phyloP scores from a whole-genome alignment of 1,284 basidiomycete species.

The Sporisorium exsertum region DNA sequence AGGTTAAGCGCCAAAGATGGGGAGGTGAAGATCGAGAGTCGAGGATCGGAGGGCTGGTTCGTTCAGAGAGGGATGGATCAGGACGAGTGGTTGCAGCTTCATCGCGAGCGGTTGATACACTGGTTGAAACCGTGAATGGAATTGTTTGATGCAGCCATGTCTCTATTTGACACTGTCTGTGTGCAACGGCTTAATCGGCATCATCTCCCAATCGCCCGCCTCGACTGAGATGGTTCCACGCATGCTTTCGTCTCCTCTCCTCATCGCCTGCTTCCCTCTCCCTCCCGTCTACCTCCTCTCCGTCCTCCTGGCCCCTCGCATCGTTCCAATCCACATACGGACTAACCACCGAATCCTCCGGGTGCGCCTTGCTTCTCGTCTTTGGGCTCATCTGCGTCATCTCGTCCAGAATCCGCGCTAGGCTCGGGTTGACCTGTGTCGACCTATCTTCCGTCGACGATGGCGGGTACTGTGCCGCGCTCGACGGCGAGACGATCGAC shows the following conservation, averaged over 20 bases:
- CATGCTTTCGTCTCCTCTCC: slow-evolving; percentile 10
- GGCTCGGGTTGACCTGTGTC: slow-evolving; percentile 46
- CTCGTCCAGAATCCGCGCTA: slow-evolving; percentile 42
- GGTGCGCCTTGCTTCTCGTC: slow-evolving; percentile 32
- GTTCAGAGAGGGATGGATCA: slow-evolving; percentile 71
- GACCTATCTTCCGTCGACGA: slow-evolving; percentile 16
- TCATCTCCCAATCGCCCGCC: slow-evolving; percentile 50
- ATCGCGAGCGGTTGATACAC: slow-evolving; percentile 28
- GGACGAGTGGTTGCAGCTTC: slow-evolving; percentile 21
- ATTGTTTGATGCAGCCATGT: background rate
- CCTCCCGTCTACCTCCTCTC: background rate
- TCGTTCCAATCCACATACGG: slow-evolving; percentile 42
- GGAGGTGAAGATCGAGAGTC: slow-evolving; percentile 82
- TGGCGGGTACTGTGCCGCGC: slow-evolving; percentile 15
- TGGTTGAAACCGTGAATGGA: background rate
- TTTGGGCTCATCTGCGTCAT: slow-evolving; percentile 20
- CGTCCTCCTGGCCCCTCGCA: background rate
- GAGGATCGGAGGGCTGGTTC: slow-evolving; percentile 73
- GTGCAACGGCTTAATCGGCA: slow-evolving; percentile 20
- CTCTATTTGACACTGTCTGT: background rate
- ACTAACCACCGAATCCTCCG: slow-evolving; percentile 44
- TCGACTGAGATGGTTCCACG: slow-evolving; percentile 45
- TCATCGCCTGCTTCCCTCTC: background rate
- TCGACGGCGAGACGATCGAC: background rate
- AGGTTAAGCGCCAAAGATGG: background rate